Conservation (phyloP, 2,329 filamentous ascomycete genomes). For the Aspergillus latus region DNA sequence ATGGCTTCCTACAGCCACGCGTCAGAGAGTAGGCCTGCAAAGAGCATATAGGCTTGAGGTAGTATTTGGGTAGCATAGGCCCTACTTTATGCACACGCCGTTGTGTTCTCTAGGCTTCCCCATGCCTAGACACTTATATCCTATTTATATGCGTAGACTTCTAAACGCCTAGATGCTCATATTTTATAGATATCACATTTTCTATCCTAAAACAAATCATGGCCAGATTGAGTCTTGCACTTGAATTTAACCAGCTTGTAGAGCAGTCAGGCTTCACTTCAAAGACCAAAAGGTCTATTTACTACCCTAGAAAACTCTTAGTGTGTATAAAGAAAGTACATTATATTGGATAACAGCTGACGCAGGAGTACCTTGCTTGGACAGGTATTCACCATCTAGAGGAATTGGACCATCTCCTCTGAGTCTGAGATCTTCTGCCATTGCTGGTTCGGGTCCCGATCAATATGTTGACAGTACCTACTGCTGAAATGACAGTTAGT, state of each 20-base stretch:
- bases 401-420: slow-evolving; percentile 29
- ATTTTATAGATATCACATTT: not conserved
- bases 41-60: too few species aligned
- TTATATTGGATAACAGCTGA: not conserved
- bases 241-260: not conserved
- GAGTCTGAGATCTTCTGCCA: slow-evolving; percentile 26
- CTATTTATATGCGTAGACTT: not conserved
- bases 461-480: slow-evolving; percentile 26
- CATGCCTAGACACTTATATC: too few species aligned
- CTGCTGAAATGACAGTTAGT: slow-evolving; percentile 12
- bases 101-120: too few species aligned
- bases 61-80: too few species aligned
- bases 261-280: not conserved
- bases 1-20: too few species aligned
- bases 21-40: too few species aligned
- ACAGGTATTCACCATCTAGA: slow-evolving; percentile 17
- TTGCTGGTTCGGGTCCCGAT: slow-evolving; percentile 20
- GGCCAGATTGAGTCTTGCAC: not conserved
- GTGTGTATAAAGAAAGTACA: not conserved
- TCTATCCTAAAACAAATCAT: not conserved
- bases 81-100: too few species aligned
- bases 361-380: not conserved
- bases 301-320: not conserved
- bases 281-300: not conserved
- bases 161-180: slow-evolving; percentile 6